Percentiles rank a stretch among this genome's conserved stretches.
Conservation (phyloP, 176 grass and related monocot genomes). For the Zoysia japonica region DNA sequence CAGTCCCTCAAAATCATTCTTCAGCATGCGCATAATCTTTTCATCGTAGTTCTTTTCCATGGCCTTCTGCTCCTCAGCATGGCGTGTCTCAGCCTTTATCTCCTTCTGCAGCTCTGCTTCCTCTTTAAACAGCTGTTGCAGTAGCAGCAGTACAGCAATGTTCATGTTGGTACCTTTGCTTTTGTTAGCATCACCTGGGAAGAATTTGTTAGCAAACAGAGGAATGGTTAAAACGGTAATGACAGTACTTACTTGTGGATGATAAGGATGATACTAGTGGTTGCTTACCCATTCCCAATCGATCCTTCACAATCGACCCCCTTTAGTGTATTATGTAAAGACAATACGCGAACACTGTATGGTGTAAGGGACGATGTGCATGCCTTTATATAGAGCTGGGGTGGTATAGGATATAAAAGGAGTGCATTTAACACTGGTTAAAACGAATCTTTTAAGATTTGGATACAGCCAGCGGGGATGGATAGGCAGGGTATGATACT, state of each 20-base stretch:
- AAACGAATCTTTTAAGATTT: not conserved
- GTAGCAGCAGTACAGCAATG: not conserved
- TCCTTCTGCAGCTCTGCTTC: not conserved
- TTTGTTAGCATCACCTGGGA: constrained; percentile 16
- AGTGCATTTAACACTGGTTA: not conserved
- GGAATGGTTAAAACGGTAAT: constrained; percentile 9
- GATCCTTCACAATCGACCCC: not conserved
- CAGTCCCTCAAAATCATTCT: not conserved
- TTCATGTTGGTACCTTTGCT: not conserved
- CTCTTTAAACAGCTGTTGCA: not conserved
- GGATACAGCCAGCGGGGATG: no score
- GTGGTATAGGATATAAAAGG: not conserved
- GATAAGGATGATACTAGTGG: not conserved
- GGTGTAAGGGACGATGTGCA: not conserved
- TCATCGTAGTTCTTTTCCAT: not conserved
- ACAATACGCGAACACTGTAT: not conserved
- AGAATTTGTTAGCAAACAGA: not conserved
- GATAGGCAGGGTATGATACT: not conserved
- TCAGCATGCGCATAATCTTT: not conserved
- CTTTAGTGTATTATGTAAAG: not conserved
- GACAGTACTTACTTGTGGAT: not conserved
- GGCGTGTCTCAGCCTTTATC: not conserved
- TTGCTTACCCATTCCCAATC: constrained; percentile 5
- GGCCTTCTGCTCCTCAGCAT: not conserved
- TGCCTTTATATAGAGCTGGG: constrained; percentile 20